A percentile compares a stretch with the other conserved stretches of the same genome.
These are phyloP conservation scores for Phialophora macrospora DNA, from an alignment of 2,329 filamentous ascomycete species.

Conservation along the genomic window DNA sequence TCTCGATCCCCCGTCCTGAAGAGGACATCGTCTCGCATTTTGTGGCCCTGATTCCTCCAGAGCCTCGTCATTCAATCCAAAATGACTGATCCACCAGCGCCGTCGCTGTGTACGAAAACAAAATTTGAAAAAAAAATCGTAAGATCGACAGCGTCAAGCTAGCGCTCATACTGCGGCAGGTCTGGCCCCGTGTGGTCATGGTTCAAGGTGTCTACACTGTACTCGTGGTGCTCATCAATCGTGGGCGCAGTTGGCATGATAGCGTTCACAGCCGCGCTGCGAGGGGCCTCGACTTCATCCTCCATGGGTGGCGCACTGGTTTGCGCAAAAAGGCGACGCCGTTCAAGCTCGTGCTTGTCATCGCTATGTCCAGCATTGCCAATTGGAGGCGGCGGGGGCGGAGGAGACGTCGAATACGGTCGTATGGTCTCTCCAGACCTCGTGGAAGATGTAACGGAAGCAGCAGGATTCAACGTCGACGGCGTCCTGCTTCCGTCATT, in stretches of 20 bases:
- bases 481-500: conserved; percentile 41
- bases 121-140: conserved; percentile 14
- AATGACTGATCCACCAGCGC: conserved; percentile 28
- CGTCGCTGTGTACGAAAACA: conserved; percentile 31
- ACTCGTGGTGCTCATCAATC: conserved; percentile 61
- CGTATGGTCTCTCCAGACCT: conserved; percentile 43
- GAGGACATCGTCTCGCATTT: not conserved
- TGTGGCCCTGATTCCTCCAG: not conserved
- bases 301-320: conserved; percentile 63
- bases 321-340: conserved; percentile 65
- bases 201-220: conserved; percentile 48
- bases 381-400: conserved; percentile 37
- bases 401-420: conserved; percentile 33
- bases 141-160: conserved; percentile 15
- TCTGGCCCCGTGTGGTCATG: conserved; percentile 48
- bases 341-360: conserved; percentile 80
- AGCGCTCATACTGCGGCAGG: conserved; percentile 53
- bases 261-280: conserved; percentile 26
- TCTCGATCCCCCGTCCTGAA: not conserved
- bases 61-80: not conserved
- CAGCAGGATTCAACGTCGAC: conserved; percentile 29
- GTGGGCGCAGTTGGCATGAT: conserved; percentile 59
- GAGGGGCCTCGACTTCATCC: conserved; percentile 35
- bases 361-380: conserved; percentile 58
- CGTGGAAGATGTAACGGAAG: conserved; percentile 38